A percentile compares a stretch with the other conserved stretches of the same genome.
Evolutionary conservation across 805 yeast species (phyloP).

Genomic region (Teunomyces tritomae): DNA sequence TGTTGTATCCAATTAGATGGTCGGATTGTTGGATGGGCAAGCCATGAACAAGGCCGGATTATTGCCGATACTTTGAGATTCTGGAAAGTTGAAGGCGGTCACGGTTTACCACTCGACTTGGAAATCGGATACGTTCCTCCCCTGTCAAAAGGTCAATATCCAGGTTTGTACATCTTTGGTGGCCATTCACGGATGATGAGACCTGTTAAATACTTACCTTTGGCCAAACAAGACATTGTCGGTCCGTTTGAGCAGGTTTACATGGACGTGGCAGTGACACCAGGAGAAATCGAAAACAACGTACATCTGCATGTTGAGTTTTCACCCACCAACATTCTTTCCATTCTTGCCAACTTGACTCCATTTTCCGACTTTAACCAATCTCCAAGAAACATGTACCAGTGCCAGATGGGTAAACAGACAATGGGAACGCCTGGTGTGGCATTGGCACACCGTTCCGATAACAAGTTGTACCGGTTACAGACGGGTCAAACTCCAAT

Average conservation of each 20-base stretch:
- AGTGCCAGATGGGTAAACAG: constrained; percentile 99
- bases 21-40: constrained; percentile 86
- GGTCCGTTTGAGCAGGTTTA: constrained; percentile 99
- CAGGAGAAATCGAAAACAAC: constrained; percentile 79
- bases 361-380: constrained; percentile 98
- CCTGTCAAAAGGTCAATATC: constrained; percentile 94
- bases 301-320: constrained; percentile 91
- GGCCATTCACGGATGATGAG: constrained; percentile 94
- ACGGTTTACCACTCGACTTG: constrained; percentile 78
- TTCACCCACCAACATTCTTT: constrained; percentile 90
- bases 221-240: constrained; percentile 77
- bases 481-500: constrained; percentile 97
- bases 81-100: constrained; percentile 84
- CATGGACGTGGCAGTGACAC: constrained; percentile 93
- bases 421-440: constrained; percentile 99
- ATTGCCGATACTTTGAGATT: constrained; percentile 87
- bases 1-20: constrained; percentile 96
- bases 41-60: constrained; percentile 81
- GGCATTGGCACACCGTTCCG: constrained; percentile 86
- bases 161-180: constrained; percentile 89
- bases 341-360: constrained; percentile 93
- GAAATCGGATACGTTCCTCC: constrained; percentile 97
- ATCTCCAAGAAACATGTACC: constrained; percentile 99
- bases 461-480: constrained; percentile 87
- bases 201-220: constrained; percentile 88